Base-by-base conservation (phyloP, 331 rosid genomes). In the Quercus tomentella region DNA sequence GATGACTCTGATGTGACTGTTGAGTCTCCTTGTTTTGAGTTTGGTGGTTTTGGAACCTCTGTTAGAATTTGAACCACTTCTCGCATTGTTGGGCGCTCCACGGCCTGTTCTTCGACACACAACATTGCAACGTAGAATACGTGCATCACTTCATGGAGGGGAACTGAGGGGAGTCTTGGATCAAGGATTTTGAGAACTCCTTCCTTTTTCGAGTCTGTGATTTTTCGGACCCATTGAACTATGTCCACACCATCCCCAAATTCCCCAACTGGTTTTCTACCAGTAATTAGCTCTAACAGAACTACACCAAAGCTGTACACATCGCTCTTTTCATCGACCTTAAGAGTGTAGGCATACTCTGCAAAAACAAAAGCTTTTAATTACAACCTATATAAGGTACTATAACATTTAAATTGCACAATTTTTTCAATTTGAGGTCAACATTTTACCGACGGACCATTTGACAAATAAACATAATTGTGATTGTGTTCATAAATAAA, bases 251-350 rank as follows among this genome's bases (percentile, higher is more conserved):
- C 94, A 4, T 91, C 91, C 1, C 97, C 96, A 43, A 96, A 89
- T 79, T 93, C 99, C n/a, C 96, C 94, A 2, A 86, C 93, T 1
- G 99, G 96, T 76, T 93, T 96, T 86, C 97, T 85, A n/a, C 97
- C 99, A 0, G 96, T 89, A 58, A 96, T 67, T 2, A 96, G 96
- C 76, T 96, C 98, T 10, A 96, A 82, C 51, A 96, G 94, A 72
- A 96, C 96, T n/a, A 96, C 91, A 2, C 99, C 99, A 2, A 93
- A 96, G 84, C 98, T 96, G 83, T 93, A 96, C 5, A 96, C 97
- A 45, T 93, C 99, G 60, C 99, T 91, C 80, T 96, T 96, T 91
- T 96, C 99, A 57, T 96, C 97, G 14, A 92, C 98, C 85, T 93
- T 93, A 77, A 91, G 81, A 5, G 98, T 96, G 87, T 96, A 91